Conservation (phyloP, 768 basidiomycete genomes). For the Rhodocollybia butyracea region DNA sequence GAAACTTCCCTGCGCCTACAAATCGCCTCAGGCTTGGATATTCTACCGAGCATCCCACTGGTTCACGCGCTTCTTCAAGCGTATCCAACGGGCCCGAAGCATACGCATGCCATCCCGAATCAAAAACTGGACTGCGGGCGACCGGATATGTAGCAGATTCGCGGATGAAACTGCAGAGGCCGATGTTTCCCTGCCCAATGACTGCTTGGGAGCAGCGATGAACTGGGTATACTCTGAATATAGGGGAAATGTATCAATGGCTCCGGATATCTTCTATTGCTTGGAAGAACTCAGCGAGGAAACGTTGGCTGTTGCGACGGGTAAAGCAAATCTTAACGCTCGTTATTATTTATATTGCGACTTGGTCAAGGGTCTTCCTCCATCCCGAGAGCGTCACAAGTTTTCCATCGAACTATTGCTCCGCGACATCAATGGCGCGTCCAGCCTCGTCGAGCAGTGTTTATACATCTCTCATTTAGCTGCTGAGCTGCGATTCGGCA, state of each 20-base stretch:
- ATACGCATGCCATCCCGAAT: no score
- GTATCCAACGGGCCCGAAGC: no score
- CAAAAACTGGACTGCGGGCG: neutral
- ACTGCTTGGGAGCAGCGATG: neutral
- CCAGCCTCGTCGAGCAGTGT: neutral
- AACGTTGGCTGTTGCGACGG: neutral
- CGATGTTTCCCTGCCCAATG: neutral
- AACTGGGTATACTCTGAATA: neutral
- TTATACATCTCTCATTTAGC: neutral
- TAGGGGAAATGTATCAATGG: neutral
- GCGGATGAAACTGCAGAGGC: neutral
- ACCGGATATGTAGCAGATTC: neutral
- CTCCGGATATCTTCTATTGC: neutral
- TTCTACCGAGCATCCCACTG: constrained; percentile 10
- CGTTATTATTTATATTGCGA: neutral
- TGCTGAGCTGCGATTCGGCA: neutral
- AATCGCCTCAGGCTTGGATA: constrained; percentile 23
- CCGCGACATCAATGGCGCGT: neutral
- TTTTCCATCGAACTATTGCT: neutral
- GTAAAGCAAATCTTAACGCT: neutral
- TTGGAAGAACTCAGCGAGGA: neutral
- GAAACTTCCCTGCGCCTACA: constrained; percentile 21
- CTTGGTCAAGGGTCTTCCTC: neutral
- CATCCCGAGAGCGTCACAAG: neutral
- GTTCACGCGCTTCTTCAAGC: neutral